Conservation (phyloP, 2,329 filamentous ascomycete genomes). For the Niveomyces coronatus region DNA sequence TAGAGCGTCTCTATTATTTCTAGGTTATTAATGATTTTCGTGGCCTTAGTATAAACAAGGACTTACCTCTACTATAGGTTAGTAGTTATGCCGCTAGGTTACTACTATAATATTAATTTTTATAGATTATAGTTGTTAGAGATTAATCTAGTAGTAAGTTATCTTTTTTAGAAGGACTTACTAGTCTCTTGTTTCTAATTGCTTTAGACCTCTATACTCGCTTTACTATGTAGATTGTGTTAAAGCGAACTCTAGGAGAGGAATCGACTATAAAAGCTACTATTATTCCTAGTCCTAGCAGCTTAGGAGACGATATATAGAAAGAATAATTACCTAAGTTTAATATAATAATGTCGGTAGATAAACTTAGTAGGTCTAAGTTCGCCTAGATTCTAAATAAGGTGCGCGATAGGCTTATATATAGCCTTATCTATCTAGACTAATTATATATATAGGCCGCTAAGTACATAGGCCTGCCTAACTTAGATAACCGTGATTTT, state of each 20-base stretch:
- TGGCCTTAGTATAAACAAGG: too few relatives aligned
- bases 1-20: too few relatives aligned
- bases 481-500: neutral
- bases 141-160: conserved; percentile 3
- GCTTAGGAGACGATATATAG: conserved; percentile 1
- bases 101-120: too few relatives aligned
- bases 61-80: too few relatives aligned
- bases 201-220: conserved; percentile 3
- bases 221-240: conserved; percentile 1
- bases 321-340: neutral
- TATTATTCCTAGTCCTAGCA: conserved; percentile 1
- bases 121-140: conserved; percentile 2
- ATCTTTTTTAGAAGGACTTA: conserved; percentile 2
- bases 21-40: too few relatives aligned
- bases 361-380: neutral
- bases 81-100: too few relatives aligned
- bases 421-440: neutral
- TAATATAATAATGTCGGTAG: neutral
- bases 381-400: conserved; percentile 3
- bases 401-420: neutral
- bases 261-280: conserved; percentile 2
- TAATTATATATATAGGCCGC: neutral
- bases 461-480: conserved; percentile 1
- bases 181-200: neutral
- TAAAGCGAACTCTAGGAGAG: neutral